These are phyloP conservation scores for Colletotrichum australisinense DNA, from an alignment of 2,329 filamentous ascomycete species.

Conservation along the genomic window DNA sequence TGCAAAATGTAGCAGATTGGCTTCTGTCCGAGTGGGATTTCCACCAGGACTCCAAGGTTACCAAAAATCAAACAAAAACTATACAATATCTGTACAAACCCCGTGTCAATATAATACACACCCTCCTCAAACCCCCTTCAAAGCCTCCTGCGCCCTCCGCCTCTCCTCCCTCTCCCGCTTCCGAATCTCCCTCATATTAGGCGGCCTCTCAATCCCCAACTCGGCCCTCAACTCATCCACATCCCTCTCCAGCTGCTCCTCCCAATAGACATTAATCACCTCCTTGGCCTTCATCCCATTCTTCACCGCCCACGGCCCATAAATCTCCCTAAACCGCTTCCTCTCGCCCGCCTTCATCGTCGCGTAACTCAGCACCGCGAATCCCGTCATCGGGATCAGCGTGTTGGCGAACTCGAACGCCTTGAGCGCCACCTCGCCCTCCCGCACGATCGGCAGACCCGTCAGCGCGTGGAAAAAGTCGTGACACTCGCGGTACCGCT, in stretches of 20 bases:
- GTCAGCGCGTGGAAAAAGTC: slow-evolving; percentile 98
- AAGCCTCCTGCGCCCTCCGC: slow-evolving; percentile 69
- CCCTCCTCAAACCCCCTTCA: background rate
- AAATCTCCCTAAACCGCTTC: slow-evolving; percentile 76
- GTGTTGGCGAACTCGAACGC: slow-evolving; percentile 98
- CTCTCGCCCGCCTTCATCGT: slow-evolving; percentile 88
- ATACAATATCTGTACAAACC: slow-evolving; percentile 24
- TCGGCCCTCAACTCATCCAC: slow-evolving; percentile 79
- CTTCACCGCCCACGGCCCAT: slow-evolving; percentile 89
- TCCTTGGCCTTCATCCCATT: slow-evolving; percentile 84
- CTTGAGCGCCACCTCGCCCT: slow-evolving; percentile 97
- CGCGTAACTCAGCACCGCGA: slow-evolving; percentile 86
- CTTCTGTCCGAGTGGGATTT: slow-evolving; percentile 12
- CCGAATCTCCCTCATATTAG: slow-evolving; percentile 84
- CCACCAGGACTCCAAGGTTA: background rate
- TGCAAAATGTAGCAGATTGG: slow-evolving; percentile 21
- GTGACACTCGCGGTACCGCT: slow-evolving; percentile 96
- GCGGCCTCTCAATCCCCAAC: slow-evolving; percentile 87
- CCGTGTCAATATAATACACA: background rate
- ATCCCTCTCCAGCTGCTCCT: slow-evolving; percentile 89
- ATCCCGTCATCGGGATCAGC: slow-evolving; percentile 90
- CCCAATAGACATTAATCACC: slow-evolving; percentile 97
- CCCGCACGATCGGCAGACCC: slow-evolving; percentile 88
- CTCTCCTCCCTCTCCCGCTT: slow-evolving; percentile 76
- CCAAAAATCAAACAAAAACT: background rate